Evolutionary conservation across 169 alveolate genomes (phyloP), one percentile per base, ranked within the genome.

Genomic region (Plasmodium malariae): DNA sequence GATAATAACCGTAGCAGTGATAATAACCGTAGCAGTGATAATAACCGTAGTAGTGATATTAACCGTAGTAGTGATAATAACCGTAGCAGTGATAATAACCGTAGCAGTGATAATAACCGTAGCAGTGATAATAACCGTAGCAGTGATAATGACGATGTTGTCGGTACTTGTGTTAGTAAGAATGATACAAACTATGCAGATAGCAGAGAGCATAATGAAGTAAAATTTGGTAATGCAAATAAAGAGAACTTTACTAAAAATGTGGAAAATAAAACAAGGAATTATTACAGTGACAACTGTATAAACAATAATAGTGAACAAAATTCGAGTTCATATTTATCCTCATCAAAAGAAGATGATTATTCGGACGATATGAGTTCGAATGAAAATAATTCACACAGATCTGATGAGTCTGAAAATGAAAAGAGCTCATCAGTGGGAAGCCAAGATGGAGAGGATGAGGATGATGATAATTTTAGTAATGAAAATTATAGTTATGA

Each of bases 251-350:
- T 9, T 19, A 21, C 70, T 28, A 49, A 54, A n/a, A 37, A 34
- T 21, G 24, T 21, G 54, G 3, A 3, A 24, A 12, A 54, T 21
- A 67, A 26, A 12, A 45, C 26, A 63, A 87, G 83, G 19, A 69
- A 72, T 62, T 74, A 48, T 30, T 76, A 74, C 37, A 89, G 87
- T 80, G 87, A 89, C n/a, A 49, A 69, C 28, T 89, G 55, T 30
- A 45, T 87, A 68, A 34, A 45, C 28, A n/a, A 74, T 3, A 74
- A 85, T 0, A 36, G 36, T 3, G 70, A 87, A 21, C 21, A 74
- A 71, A 43, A 73, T 65, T 70, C 88, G 17, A 70, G 83, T 74
- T 21, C 65, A 9, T 63, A 43, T 54, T 30, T 30, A 0, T 45
- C 43, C 6, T 60, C 92, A 0, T 73, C 88, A 1, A 49, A 43